Base-by-base conservation (phyloP, 2,329 filamentous ascomycete species). In the Capronia coronata region DNA sequence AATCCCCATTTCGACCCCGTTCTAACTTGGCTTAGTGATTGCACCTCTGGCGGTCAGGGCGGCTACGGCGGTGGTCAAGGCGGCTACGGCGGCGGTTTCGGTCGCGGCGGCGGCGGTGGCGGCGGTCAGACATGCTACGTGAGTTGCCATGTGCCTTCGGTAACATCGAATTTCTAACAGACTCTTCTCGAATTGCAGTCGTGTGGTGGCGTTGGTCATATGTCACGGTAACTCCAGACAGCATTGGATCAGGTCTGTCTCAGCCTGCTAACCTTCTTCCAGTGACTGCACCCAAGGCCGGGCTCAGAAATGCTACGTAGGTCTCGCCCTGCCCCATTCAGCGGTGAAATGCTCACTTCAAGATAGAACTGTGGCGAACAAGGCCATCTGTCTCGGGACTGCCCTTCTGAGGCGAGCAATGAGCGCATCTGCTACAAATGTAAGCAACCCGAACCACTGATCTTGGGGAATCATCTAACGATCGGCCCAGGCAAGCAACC, bases 371-470 rank as follows among this genome's bases (percentile, higher is more conserved):
- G 80, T 63, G 82, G 82, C 63, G 89, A 96, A 76, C 86, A 91
- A 62, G 91, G 93, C 56, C 91, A 97, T 73, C 82, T 96, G 70
- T 94, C 87, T 60, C 86, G 91, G 60, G 93, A 98, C 72, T 98
- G 93, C 80, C 86, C 90, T 63, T 90, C 91, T 68, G 91, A 95
- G 74, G 86, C 87, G 52, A 80, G 83, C 62, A 79, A 81, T 66
- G 91, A 97, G 80, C 91, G 94, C 70, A 89, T 95, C 68, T 98
- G 93, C 84, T 98, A 98, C 82, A 94, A 94, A 79, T 97, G 82
- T 79, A 82, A 54, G 52, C 18, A 35, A 30, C 13, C 14, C 22
- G 21, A 23, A 2, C 21, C 13, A 34, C 18, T 37, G 5, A 23
- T 7, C 10, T 10, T 2, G n/a, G 11, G 38, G 23, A 27, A 16